Evolutionary conservation across 2,329 filamentous ascomycete species (phyloP).

Genomic region (Tolypocladium paradoxum): DNA sequence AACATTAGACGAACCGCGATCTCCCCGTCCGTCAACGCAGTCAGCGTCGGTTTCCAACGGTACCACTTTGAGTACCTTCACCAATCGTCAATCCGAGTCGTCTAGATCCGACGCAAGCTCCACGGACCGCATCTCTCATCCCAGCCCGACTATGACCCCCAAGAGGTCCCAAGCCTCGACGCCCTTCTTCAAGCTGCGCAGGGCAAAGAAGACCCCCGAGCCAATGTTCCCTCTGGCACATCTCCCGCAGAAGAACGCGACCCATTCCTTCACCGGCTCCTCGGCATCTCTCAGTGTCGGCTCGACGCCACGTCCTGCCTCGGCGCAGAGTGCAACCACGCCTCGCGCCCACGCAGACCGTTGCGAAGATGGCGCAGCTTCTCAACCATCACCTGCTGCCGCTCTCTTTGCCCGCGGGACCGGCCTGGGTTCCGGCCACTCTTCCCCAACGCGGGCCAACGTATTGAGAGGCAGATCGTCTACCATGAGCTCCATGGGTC

Average conservation of each 20-base stretch:
- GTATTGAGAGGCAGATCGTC: conserved; percentile 70
- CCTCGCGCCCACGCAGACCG: conserved; percentile 11
- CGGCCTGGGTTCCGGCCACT: conserved; percentile 46
- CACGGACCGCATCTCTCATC: conserved; percentile 48
- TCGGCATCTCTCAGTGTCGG: conserved; percentile 29
- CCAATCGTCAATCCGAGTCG: conserved; percentile 53
- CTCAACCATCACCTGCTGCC: conserved; percentile 31
- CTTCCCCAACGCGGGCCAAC: conserved; percentile 53
- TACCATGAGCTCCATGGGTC: conserved; percentile 74
- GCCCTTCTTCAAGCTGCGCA: conserved; percentile 72
- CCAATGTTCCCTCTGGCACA: conserved; percentile 78
- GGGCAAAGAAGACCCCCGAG: conserved; percentile 62
- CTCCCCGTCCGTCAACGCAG: conserved; percentile 19
- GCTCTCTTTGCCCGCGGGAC: conserved; percentile 31
- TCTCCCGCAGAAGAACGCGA: conserved; percentile 56
- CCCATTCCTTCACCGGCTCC: conserved; percentile 27
- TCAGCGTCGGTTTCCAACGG: conserved; percentile 16
- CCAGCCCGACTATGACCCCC: conserved; percentile 50
- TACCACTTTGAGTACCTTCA: conserved; percentile 36
- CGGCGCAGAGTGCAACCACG: conserved; percentile 20
- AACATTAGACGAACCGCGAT: conserved; percentile 45
- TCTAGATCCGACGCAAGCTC: conserved; percentile 82
- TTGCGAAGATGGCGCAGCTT: conserved; percentile 6
- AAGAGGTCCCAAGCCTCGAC: conserved; percentile 52
- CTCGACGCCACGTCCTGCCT: conserved; percentile 22